phyloP scores from a whole-genome alignment of 1,284 basidiomycete species.

The Lentinus polychrous region DNA sequence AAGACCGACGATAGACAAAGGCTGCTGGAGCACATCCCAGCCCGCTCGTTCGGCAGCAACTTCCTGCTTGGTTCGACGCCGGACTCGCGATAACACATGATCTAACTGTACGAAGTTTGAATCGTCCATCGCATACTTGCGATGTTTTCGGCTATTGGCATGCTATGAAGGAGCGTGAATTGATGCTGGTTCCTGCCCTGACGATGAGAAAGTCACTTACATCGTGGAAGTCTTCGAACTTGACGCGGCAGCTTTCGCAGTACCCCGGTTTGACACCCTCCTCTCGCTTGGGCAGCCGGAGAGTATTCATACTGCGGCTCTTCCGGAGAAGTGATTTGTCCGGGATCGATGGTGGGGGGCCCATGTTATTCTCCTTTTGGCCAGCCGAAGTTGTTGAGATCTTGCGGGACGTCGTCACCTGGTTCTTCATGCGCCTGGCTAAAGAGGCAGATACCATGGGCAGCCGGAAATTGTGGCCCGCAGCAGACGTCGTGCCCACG shows the following conservation, averaged over 20 bases:
- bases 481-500: constrained; percentile 80
- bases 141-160: constrained; percentile 69
- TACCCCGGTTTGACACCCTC: constrained; percentile 92
- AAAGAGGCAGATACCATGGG: constrained; percentile 46
- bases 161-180: constrained; percentile 49
- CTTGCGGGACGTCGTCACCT: constrained; percentile 58
- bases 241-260: constrained; percentile 93
- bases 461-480: constrained; percentile 36
- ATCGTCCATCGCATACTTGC: constrained; percentile 79
- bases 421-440: constrained; percentile 50
- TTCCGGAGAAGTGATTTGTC: constrained; percentile 53
- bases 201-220: constrained; percentile 39
- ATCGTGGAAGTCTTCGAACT: constrained; percentile 84
- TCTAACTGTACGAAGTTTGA: constrained; percentile 84
- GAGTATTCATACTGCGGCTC: constrained; percentile 72
- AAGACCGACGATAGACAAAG: too few relatives aligned
- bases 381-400: constrained; percentile 27
- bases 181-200: neutral
- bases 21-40: constrained; percentile 3
- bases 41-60: constrained; percentile 21
- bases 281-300: constrained; percentile 68
- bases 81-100: constrained; percentile 67
- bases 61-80: constrained; percentile 53
- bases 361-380: constrained; percentile 45
- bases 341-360: constrained; percentile 56